Conservation (phyloP, 257 asterid genomes). For the Haberlea rhodopensis region DNA sequence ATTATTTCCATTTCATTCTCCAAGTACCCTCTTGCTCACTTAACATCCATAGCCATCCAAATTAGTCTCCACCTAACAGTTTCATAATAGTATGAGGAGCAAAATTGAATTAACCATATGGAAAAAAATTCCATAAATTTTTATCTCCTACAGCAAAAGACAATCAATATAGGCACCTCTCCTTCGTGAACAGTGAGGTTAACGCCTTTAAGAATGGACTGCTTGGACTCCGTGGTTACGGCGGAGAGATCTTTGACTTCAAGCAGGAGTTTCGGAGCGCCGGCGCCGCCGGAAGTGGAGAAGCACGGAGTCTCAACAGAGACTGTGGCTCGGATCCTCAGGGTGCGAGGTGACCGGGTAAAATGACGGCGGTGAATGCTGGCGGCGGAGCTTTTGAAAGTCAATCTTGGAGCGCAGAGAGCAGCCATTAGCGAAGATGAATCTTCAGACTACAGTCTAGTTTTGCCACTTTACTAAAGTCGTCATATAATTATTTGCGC, state of each 20-base stretch:
- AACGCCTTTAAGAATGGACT: conserved; percentile 83
- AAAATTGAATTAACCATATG: too few relatives aligned
- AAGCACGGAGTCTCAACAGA: conserved; percentile 57
- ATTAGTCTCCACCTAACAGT: background rate
- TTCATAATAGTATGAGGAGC: background rate
- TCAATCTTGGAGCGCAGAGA: conserved; percentile 40
- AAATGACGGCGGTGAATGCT: conserved; percentile 37
- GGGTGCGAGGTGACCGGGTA: conserved; percentile 13
- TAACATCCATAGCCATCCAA: background rate
- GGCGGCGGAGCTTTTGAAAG: conserved; percentile 36
- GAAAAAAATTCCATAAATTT: background rate
- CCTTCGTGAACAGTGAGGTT: conserved; percentile 82
- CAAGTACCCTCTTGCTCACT: too few relatives aligned
- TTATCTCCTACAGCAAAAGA: background rate
- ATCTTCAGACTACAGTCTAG: too few relatives aligned
- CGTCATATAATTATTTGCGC: too few relatives aligned
- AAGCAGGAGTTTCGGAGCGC: conserved; percentile 54
- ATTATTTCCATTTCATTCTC: background rate
- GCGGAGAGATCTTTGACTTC: conserved; percentile 84
- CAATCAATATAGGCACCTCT: conserved; percentile 56
- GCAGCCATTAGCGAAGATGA: conserved; percentile 24
- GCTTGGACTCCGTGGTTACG: conserved; percentile 64
- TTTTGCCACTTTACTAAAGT: too few relatives aligned
- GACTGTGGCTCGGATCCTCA: conserved; percentile 47
- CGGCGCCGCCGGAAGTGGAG: conserved; percentile 40